phyloP scores from a whole-genome alignment of 352 stramenopile species.

The Phytophthora fragariaefolia region DNA sequence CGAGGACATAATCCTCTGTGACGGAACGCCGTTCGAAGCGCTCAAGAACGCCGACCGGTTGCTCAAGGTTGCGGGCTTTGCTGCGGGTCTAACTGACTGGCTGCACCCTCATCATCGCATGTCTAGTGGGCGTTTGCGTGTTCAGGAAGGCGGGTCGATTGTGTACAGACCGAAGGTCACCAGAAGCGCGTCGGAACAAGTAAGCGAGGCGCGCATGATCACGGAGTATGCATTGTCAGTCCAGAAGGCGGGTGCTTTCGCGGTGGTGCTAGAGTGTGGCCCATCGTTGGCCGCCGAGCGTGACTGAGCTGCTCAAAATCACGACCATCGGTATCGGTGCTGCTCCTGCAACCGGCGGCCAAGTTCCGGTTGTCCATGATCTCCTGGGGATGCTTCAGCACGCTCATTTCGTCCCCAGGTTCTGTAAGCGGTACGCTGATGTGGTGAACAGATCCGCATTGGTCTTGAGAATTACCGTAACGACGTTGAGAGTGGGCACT shows the following conservation, averaged over 20 bases:
- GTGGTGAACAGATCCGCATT: constrained; percentile 94
- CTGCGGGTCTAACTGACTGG: no score
- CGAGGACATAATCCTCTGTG: no score
- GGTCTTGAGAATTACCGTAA: constrained; percentile 95
- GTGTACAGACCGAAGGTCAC: no score
- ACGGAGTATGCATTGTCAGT: constrained; percentile 97
- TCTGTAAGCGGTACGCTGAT: constrained; percentile 98
- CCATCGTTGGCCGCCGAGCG: constrained; percentile 88
- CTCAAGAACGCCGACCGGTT: no score
- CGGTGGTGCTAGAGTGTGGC: constrained; percentile 89
- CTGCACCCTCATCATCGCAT: no score
- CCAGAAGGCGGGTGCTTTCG: constrained; percentile 96
- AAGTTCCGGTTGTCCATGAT: constrained; percentile 99
- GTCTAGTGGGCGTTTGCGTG: no score
- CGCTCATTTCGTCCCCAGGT: constrained; percentile 95
- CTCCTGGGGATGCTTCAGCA: constrained; percentile 99
- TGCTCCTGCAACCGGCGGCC: constrained; percentile 92
- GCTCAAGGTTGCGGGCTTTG: no score
- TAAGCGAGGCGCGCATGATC: constrained; percentile 92
- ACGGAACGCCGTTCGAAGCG: no score
- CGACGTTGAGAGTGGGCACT: constrained; percentile 95
- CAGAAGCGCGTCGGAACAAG: no score
- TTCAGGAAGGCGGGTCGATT: no score
- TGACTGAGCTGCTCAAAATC: constrained; percentile 97
- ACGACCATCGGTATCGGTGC: constrained; percentile 99